Percentiles rank a stretch among this genome's conserved stretches.
phyloP scores from a whole-genome alignment of 1,284 basidiomycete species.

The Butyriboletus pseudospeciosus region DNA sequence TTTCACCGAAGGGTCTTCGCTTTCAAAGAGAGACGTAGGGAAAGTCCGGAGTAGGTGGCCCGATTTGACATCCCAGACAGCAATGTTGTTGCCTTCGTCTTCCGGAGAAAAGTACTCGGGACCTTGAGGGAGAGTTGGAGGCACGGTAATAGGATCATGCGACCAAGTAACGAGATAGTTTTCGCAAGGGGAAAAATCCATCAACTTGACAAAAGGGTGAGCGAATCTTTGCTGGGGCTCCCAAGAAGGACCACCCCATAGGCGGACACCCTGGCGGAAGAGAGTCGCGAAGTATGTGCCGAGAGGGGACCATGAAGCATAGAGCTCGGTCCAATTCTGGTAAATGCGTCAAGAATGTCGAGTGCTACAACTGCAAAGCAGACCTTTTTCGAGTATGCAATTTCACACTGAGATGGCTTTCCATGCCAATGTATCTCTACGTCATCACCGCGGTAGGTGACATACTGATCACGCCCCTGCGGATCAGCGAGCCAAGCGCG shows the following conservation, averaged over 20 bases:
- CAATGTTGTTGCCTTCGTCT: slow-evolving; percentile 96
- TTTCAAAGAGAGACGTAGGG: slow-evolving; percentile 60
- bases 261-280: slow-evolving; percentile 91
- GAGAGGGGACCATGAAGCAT: slow-evolving; percentile 95
- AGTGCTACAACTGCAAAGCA: slow-evolving; percentile 23
- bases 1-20: slow-evolving; percentile 57
- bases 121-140: slow-evolving; percentile 76
- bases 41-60: slow-evolving; percentile 93
- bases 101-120: slow-evolving; percentile 87
- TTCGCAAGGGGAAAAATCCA: slow-evolving; percentile 98
- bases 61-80: slow-evolving; percentile 97
- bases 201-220: slow-evolving; percentile 91
- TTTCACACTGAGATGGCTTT: slow-evolving; percentile 82
- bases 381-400: slow-evolving; percentile 71
- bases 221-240: slow-evolving; percentile 86
- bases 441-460: slow-evolving; percentile 89
- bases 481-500: slow-evolving; percentile 93
- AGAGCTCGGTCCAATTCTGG: slow-evolving; percentile 95
- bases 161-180: slow-evolving; percentile 99
- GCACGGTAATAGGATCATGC: slow-evolving; percentile 87
- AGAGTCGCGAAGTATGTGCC: slow-evolving; percentile 94
- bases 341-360: slow-evolving; percentile 7
- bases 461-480: slow-evolving; percentile 93
- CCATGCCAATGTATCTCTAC: slow-evolving; percentile 94
- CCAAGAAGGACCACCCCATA: slow-evolving; percentile 94